phyloP scores from a whole-genome alignment of 1,284 basidiomycete genomes.

The Cronartium ribicola region DNA sequence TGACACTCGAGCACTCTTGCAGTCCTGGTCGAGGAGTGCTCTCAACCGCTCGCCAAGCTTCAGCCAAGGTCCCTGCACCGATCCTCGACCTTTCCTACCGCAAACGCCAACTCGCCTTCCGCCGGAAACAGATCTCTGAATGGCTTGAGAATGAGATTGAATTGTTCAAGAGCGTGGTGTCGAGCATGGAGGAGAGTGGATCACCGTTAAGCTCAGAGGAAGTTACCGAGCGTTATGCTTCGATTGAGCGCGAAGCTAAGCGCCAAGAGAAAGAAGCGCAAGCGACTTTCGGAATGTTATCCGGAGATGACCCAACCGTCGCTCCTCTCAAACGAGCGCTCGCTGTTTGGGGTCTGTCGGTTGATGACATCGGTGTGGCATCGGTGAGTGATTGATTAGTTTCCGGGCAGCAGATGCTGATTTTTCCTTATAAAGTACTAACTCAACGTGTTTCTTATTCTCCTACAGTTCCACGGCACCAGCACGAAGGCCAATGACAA shows the following conservation, averaged over 20 bases:
- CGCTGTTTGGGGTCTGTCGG: conserved; percentile 89
- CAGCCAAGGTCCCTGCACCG: conserved; percentile 60
- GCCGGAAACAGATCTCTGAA: conserved; percentile 83
- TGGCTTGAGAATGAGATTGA: conserved; percentile 86
- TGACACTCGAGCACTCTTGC: conserved; percentile 43
- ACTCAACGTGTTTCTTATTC: conserved; percentile 46
- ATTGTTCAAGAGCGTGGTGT: conserved; percentile 72
- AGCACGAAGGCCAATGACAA: conserved; percentile 97
- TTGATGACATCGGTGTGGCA: conserved; percentile 71
- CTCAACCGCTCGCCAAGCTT: conserved; percentile 73
- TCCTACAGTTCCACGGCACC: conserved; percentile 84
- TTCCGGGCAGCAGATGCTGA: conserved; percentile 1
- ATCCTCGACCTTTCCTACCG: conserved; percentile 81
- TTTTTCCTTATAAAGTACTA: neutral
- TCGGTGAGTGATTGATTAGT: conserved; percentile 51
- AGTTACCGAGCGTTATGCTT: conserved; percentile 66
- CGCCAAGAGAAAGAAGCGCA: conserved; percentile 86
- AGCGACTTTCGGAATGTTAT: conserved; percentile 88
- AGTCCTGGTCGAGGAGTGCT: conserved; percentile 86
- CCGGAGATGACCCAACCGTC: conserved; percentile 74
- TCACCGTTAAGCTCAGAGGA: conserved; percentile 64
- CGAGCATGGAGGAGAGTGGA: conserved; percentile 58
- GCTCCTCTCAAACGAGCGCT: conserved; percentile 88
- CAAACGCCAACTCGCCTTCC: conserved; percentile 83
- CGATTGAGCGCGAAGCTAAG: conserved; percentile 80